Evolutionary conservation across 768 basidiomycete species (phyloP).

Genomic region (Lentinula detonsa): DNA sequence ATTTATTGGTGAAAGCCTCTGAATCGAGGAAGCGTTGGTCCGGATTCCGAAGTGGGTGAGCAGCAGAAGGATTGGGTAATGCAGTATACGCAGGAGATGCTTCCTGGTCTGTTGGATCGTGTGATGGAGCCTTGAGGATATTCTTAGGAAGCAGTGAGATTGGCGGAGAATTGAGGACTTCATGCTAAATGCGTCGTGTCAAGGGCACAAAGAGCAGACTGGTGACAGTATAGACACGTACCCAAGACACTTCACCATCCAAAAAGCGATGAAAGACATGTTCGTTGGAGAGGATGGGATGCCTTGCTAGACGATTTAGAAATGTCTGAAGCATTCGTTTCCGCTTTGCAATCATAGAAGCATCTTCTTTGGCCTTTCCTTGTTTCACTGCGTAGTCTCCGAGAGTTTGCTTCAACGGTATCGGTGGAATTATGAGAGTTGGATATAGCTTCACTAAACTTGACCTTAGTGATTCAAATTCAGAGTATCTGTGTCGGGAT

Average conservation of each 20-base stretch:
- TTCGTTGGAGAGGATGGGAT: constrained; percentile 94
- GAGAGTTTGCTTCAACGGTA: constrained; percentile 93
- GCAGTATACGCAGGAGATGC: constrained; percentile 72
- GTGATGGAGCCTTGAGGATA: constrained; percentile 89
- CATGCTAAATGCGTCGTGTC: constrained; percentile 47
- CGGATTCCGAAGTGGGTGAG: constrained; percentile 84
- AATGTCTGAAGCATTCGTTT: constrained; percentile 96
- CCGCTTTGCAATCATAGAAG: constrained; percentile 81
- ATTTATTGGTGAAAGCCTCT: constrained; percentile 93
- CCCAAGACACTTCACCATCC: constrained; percentile 96
- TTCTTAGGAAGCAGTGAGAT: constrained; percentile 92
- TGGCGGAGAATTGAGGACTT: constrained; percentile 91
- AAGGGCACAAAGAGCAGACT: neutral
- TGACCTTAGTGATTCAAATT: constrained; percentile 89
- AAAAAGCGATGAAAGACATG: constrained; percentile 95
- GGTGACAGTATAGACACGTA: constrained; percentile 25
- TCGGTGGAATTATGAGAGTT: constrained; percentile 94
- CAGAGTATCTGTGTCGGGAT: constrained; percentile 89
- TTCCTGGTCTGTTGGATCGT: constrained; percentile 82
- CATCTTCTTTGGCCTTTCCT: constrained; percentile 94
- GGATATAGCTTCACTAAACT: constrained; percentile 87
- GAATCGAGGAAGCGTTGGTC: constrained; percentile 96
- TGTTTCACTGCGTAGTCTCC: constrained; percentile 98
- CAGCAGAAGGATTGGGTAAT: constrained; percentile 84
- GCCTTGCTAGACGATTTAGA: constrained; percentile 80